Evolutionary conservation across 768 basidiomycete genomes (phyloP), one percentile per base, ranked within the genome.

Genomic region (Tulasnella sp.): DNA sequence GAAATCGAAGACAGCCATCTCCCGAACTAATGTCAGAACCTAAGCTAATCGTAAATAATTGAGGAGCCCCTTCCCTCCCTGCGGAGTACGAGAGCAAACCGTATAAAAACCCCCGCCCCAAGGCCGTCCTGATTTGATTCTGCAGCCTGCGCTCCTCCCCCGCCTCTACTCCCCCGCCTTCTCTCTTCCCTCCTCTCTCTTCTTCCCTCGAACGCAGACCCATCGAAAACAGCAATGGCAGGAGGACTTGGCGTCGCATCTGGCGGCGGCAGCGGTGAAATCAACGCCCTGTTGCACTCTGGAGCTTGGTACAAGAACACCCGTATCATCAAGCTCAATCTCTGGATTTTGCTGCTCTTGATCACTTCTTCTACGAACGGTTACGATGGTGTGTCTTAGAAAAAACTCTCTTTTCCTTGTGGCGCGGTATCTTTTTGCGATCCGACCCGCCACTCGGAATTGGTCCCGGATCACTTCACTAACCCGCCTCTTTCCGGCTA

Each of bases 301-400:
- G 78, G 77, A 17, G 42, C 72, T 34, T 80, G 80, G 80, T 80
- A 77, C 64, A 78, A 77, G 64, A 80, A 80, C 70, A 22, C 70
- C 14, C 78, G 80, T 40, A 54, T 78, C 37, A 75, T 80, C 42
- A 78, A 67, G 25, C 77, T 81, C 39, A 81, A 81, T 40, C 58
- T 78, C 6, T 80, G 80, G 77, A 80, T 82, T 37, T 67, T 79
- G 36, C 74, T 82, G 22, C 74, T 80, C 70, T 79, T 83, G 54
- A 81, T 83, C 77, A 83, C 83, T 3, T 81, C 83, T 0, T 81
- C 80, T 11, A 81, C 82, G 8, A 83, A 83, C 71, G 83, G 83
- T 39, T 84, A 82, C 79, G 83, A 83, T 78, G 81, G 75, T 76
- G 49, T 34, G 73, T 54, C 22, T 34, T n/a, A n/a, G n/a, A n/a